Evolutionary conservation across 176 grass and related monocot species (phyloP).

Genomic region (Aegilops bicornis): DNA sequence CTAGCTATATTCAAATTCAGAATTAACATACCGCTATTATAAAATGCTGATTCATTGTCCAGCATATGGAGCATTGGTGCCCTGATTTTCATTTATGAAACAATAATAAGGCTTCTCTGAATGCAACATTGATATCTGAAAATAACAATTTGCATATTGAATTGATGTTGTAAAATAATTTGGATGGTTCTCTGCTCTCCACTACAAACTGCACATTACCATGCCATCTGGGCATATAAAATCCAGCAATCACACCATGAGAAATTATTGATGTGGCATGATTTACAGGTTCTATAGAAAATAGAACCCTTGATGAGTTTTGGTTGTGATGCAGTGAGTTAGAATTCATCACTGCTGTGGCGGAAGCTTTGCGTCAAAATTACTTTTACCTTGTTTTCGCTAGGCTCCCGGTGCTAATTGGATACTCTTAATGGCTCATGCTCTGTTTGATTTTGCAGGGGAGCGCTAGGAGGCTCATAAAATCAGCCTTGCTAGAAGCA

Average conservation of each 20-base stretch:
- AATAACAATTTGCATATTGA: not conserved
- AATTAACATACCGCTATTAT: too few species aligned
- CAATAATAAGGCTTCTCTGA: not conserved
- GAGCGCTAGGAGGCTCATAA: constrained; percentile 77
- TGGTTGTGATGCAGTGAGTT: not conserved
- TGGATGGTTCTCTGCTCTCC: too few species aligned
- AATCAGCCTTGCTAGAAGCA: constrained; percentile 63
- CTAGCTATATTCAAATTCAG: not conserved
- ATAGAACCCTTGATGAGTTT: not conserved
- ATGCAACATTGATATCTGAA: not conserved
- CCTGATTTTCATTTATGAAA: not conserved
- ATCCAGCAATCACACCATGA: not conserved
- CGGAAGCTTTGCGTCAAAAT: not conserved
- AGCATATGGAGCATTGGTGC: too few species aligned
- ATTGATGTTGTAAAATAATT: not conserved
- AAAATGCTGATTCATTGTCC: not conserved
- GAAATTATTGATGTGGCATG: not conserved
- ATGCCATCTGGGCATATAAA: not conserved
- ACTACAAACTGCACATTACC: too few species aligned
- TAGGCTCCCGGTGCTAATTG: not conserved
- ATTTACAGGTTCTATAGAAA: not conserved
- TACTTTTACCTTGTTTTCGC: not conserved
- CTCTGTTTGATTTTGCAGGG: constrained; percentile 57
- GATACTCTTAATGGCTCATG: not conserved
- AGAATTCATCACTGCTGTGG: not conserved